Evolutionary conservation across 768 basidiomycete species (phyloP).

Genomic region (Lanmaoa pseudosensibilis): DNA sequence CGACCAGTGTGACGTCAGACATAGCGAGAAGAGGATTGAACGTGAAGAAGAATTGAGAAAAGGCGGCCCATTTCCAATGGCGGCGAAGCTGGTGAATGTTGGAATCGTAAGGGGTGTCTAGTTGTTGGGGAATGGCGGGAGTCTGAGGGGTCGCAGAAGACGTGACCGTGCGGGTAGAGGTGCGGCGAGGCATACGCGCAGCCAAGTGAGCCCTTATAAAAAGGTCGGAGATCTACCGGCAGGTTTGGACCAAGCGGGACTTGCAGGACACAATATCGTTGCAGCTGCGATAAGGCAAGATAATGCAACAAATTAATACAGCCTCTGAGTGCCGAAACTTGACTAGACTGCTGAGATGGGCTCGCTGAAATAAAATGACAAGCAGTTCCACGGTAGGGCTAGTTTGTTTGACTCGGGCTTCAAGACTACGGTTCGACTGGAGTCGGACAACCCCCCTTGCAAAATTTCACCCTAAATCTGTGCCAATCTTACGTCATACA

Average conservation of each 20-base stretch:
- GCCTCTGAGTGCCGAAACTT: conserved; percentile 8
- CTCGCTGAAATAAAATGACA: conserved; percentile 15
- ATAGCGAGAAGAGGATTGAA: conserved; percentile 74
- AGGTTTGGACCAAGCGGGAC: conserved; percentile 23
- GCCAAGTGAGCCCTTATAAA: conserved; percentile 37
- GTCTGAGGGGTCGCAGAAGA: conserved; percentile 33
- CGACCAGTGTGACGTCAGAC: conserved; percentile 66
- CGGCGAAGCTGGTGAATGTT: conserved; percentile 60
- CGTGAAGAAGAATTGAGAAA: conserved; percentile 87
- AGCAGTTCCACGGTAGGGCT: background rate
- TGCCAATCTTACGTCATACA: conserved; percentile 25
- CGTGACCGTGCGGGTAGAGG: conserved; percentile 40
- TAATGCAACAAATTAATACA: conserved; percentile 23
- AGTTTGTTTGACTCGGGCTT: background rate
- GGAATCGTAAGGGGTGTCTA: conserved; percentile 31
- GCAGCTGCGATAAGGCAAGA: conserved; percentile 21
- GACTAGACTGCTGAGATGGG: conserved; percentile 12
- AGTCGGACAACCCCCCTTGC: background rate
- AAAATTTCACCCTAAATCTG: conserved; percentile 20
- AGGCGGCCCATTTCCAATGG: conserved; percentile 92
- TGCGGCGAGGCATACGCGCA: conserved; percentile 59
- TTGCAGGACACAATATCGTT: conserved; percentile 19
- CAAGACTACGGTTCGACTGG: conserved; percentile 7
- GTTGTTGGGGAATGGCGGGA: conserved; percentile 26
- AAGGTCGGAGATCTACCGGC: conserved; percentile 38